Conservation (phyloP, 768 basidiomycete species). For the Russula foetens region DNA sequence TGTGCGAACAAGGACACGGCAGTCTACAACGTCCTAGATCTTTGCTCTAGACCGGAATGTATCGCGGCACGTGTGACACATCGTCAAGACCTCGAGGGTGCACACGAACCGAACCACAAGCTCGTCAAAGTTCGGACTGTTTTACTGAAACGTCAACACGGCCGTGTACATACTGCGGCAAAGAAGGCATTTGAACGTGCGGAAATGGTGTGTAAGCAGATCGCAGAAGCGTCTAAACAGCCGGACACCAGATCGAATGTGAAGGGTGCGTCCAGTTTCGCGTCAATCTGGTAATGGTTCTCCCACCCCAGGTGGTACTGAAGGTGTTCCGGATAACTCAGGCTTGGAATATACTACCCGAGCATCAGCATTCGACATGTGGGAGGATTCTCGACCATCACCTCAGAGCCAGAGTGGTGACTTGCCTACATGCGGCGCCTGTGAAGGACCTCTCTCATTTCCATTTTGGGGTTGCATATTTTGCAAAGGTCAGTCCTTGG, state of each 20-base stretch:
- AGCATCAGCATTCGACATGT: neutral
- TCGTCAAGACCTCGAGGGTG: conserved; percentile 15
- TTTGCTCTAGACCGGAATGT: conserved; percentile 25
- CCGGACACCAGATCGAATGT: neutral
- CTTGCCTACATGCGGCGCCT: conserved; percentile 20
- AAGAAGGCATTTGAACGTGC: too few relatives aligned
- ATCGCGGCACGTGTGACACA: conserved; percentile 17
- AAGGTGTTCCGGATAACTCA: too few relatives aligned
- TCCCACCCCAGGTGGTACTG: too few relatives aligned
- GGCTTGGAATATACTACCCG: neutral
- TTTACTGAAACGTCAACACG: neutral
- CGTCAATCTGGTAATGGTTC: neutral
- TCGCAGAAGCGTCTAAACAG: neutral
- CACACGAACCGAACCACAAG: neutral
- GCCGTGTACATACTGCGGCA: neutral
- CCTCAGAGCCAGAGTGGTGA: too few relatives aligned
- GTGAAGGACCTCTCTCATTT: conserved; percentile 17
- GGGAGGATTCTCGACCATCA: too few relatives aligned
- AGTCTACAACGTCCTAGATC: conserved; percentile 23
- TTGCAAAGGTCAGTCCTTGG: neutral
- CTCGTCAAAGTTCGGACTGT: neutral
- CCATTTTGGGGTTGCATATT: conserved; percentile 1
- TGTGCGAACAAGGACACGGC: conserved; percentile 21
- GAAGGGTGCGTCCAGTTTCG: too few relatives aligned
- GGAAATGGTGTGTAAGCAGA: too few relatives aligned